Evolutionary conservation across 2,329 filamentous ascomycete genomes (phyloP), one percentile per base, ranked within the genome.

Genomic region (Sclerotiophoma versabilis): DNA sequence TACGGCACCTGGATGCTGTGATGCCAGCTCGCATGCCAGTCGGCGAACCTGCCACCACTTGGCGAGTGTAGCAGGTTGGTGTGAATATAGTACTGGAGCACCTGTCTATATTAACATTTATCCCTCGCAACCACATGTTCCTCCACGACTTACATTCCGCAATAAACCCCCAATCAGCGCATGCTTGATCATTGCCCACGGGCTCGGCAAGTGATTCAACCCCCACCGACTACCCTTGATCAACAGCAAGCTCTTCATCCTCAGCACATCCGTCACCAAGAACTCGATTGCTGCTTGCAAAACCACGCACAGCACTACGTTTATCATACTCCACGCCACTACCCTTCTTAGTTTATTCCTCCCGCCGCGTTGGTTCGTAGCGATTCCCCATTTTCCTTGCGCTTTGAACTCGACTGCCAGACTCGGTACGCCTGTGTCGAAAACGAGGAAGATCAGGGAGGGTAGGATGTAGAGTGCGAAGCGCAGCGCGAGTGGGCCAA

Each of bases 1-100:
- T 84, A 89, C 0, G 87, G 84, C 2, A 83, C 79, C 20, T 72
- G 71, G 51, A 83, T 77, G 41, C 79, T 74, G 75, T 91, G 86
- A 52, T 86, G 84, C 84, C 84, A 87, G 27, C 66, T 63, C 17
- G 74, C 57, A 63, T 87, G 85, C 68, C 75, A 66, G 15, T 62
- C 43, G 12, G 71, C 71, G 5, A 75, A 53, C 25, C 54, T 65
- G 14, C 68, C 64, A 30, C 66, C 63, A 14, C 39, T 58, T 0
- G 72, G 63, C 0, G 68, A 74, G 75, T 96, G 92, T 8, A 96
- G 81, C 22, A 88, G 54, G 67, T 84, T 83, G 45, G 89, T 87
- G 76, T 96, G 92, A 62, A 91, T 81, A 64, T 86, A 83, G 72
- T 96, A 96, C 52, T 87, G 84, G 10, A 92, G 70, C 6, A 85